Base-by-base conservation (phyloP, 805 yeast species). In the Lachancea sp. region DNA sequence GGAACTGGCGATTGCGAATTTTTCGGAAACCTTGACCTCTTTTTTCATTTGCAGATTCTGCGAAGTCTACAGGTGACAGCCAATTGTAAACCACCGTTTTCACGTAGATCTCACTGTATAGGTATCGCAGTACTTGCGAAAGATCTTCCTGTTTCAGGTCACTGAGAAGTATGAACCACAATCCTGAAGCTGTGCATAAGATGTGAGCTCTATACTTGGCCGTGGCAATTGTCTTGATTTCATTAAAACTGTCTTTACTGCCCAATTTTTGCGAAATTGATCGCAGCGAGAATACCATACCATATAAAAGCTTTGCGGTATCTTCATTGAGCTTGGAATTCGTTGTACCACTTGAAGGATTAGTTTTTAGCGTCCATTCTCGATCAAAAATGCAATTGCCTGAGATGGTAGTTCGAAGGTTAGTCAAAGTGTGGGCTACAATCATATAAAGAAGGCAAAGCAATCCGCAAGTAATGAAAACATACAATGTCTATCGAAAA, bases 401-500 rank as follows among this genome's bases (percentile, higher is more conserved):
- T 73, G 19, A 11, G n/a, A 22, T 22, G 25, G 4, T 22, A 22
- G 25, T 22, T 8, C 8, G 8, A 22, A 22, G 25, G 8, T 22
- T 4, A 8, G 25, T 8, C 8, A 8, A 6, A 22, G 8, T 22
- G 25, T 4, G 25, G n/a, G n/a, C n/a, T n/a, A n/a, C n/a, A n/a
- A n/a, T n/a, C n/a, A n/a, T n/a, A n/a, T n/a, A 6, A 22, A 22
- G 8, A 4, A 6, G 25, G 25, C 25, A 22, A 22, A 22, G 8
- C 8, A 4, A 22, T 4, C 25, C 31, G 5, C 13, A 11, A 26
- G 29, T 2, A 22, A 34, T 12, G 16, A 15, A 11, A 2, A 25
- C 76, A 41, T 69, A 66, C 97, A 86, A 66, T 91, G 97, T 60
- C 93, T 76, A 62, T 91, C 97, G 60, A 84, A 91, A 45, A 91